Base-by-base conservation (phyloP, 1,139 yeast species). In the Dujonia santamariae region DNA sequence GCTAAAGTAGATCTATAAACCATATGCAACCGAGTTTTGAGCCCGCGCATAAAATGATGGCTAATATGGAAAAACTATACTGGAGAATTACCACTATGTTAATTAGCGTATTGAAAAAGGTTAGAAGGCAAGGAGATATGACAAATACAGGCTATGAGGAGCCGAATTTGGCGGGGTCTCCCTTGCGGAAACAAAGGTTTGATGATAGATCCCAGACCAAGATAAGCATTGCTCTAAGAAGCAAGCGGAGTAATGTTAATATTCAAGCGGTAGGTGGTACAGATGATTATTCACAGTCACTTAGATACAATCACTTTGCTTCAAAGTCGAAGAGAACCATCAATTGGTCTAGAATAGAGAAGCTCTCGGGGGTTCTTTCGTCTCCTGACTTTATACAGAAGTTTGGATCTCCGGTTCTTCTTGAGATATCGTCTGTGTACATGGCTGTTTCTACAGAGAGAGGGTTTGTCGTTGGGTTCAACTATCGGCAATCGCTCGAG, bases 401-500 rank as follows among this genome's bases (percentile, higher is more conserved):
- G 2, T 68, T 72, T 44, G 95, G 95, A 0, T 50, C 54, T 1
- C 73, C 80, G 0, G 59, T 69, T 0, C 56, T 61, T 17, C 48
- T 82, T 7, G 60, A 67, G 3, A 67, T 80, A 0, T 69, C 78
- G 1, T 64, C 78, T 3, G 38, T 61, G 7, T 64, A 64, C 35
- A 64, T 86, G 2, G 76, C 75, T 0, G 49, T 85, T 9, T 94
- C 87, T 2, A 85, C 94, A 0, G 48, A 68, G 1, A 66, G 66
- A 32, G 90, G 90, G 1, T 59, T 54, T 30, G 64, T 84, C 0
- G 53, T 83, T 13, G 63, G 80, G 2, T 85, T 82, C 53, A 82
- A 78, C 48, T 83, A 80, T 45, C 71, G 69, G 32, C 95, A 85
- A 53, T 60, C 54, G 25, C 53, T 78, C 11, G 60, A 63, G 20